These are phyloP conservation scores for Ustilago lituana DNA, from an alignment of 1,284 basidiomycete genomes.

Conservation along the genomic window DNA sequence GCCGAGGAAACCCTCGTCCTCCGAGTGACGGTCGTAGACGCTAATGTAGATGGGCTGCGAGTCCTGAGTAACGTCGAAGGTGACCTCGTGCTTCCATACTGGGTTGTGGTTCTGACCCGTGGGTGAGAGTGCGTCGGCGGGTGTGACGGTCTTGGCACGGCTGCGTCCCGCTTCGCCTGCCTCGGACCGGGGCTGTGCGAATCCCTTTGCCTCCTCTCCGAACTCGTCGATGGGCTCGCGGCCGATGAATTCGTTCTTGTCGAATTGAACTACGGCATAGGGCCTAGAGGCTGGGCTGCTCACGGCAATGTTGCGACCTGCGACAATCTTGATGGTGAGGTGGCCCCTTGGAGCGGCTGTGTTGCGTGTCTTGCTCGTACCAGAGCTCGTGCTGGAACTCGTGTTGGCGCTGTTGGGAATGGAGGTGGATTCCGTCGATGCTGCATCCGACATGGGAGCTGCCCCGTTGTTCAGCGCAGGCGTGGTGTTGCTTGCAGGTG, in stretches of 20 bases:
- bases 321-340: constrained; percentile 94
- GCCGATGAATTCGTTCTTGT: constrained; percentile 98
- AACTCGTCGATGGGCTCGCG: constrained; percentile 85
- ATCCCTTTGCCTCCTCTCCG: constrained; percentile 86
- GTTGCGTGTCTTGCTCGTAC: constrained; percentile 50
- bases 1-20: constrained; percentile 87
- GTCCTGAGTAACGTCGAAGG: constrained; percentile 88
- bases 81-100: constrained; percentile 98
- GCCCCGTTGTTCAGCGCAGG: constrained; percentile 2
- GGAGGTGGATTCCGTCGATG: constrained; percentile 7
- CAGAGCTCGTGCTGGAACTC: constrained; percentile 6
- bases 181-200: constrained; percentile 74
- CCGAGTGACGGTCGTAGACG: constrained; percentile 88
- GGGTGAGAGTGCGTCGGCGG: constrained; percentile 33
- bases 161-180: constrained; percentile 74
- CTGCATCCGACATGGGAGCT: constrained; percentile 8
- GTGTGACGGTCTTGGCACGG: constrained; percentile 52
- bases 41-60: constrained; percentile 86
- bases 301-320: constrained; percentile 79
- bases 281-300: constrained; percentile 73
- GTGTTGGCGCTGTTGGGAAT: constrained; percentile 6
- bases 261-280: constrained; percentile 97
- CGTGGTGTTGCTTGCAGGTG: neutral
- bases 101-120: constrained; percentile 78
- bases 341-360: constrained; percentile 73